Evolutionary conservation across 106 monocot genomes (phyloP), one percentile per base, ranked within the genome.

Genomic region (Hemerocallis citrina): DNA sequence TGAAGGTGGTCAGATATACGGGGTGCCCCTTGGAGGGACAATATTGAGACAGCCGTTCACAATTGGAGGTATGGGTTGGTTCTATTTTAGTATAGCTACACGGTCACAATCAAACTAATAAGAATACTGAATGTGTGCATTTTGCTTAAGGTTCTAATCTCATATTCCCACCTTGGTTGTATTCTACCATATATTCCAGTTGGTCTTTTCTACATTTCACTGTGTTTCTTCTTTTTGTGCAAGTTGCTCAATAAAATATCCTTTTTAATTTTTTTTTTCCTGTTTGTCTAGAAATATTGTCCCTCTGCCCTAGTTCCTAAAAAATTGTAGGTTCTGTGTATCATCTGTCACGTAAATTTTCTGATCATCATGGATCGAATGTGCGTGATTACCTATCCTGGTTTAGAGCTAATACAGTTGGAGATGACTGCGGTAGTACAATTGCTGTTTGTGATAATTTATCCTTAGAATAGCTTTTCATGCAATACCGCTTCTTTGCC

Each of bases 1-100:
- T 67, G 95, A 86, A 74, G 95, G 89, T 27, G 95, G 86, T 7
- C 95, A 95, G 63, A 86, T 95, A 66, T 95, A 78, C 68, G 89
- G 89, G 1, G 74, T 95, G 25, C 95, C 95, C 3, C 89, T 95
- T 76, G 95, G 95, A 42, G 95, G 95, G 31, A 95, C 95, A 52
- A 81, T 95, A 68, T 52, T 95, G 75, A 86, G 30, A 36, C 86
- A 86, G 55, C 83, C 83, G 41, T 95, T 95, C 71, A 59, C 89
- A 19, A 89, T 89, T 81, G 95, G 89, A 79, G 89, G 95, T 95
- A 69, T 37, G 64, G n/a, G n/a, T n/a, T n/a, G n/a, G n/a, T n/a
- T n/a, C n/a, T 34, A 34, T 27, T 54, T 15, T 15, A 54, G 1
- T 27, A 40, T 38, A 24, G 1, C 39, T n/a, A 40, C 24, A 24